Evolutionary conservation across 805 yeast species (phyloP).

Genomic region (Helenozyma baotianmanensis): DNA sequence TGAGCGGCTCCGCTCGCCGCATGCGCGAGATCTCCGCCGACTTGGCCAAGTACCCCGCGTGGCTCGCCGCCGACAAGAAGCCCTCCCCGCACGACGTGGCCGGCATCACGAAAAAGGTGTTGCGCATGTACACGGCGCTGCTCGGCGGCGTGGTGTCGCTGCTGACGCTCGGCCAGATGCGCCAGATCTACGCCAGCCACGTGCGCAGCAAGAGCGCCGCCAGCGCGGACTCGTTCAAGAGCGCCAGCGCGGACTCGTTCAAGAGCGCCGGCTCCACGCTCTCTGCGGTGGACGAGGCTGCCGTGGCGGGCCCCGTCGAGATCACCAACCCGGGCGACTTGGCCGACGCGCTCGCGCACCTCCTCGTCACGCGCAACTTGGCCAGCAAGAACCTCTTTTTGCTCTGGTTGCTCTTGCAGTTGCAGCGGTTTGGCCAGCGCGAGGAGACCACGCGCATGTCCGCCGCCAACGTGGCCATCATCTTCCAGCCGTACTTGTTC

Average conservation of each 20-base stretch:
- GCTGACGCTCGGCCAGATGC: conserved; percentile 5
- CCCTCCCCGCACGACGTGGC: conserved; percentile 25
- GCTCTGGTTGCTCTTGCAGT: conserved; percentile 15
- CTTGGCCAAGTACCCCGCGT: conserved; percentile 12
- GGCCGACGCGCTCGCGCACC: conserved; percentile 11
- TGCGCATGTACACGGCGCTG: conserved; percentile 14
- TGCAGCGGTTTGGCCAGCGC: conserved; percentile 14
- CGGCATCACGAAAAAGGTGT: conserved; percentile 22
- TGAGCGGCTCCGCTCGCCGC: conserved; percentile 27
- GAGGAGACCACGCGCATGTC: conserved; percentile 27
- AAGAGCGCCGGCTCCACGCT: background rate
- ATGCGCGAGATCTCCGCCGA: conserved; percentile 17
- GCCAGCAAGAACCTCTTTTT: conserved; percentile 15
- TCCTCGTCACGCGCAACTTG: conserved; percentile 12
- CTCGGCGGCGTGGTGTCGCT: conserved; percentile 11
- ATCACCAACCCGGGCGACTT: conserved; percentile 3
- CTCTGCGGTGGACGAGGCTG: conserved; percentile 4
- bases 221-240: conserved; percentile 8
- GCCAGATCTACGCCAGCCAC: conserved; percentile 3
- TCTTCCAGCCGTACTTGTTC: conserved; percentile 30
- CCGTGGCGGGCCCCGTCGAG: conserved; percentile 1
- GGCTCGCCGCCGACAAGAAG: conserved; percentile 15
- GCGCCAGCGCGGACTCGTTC: conserved; percentile 7
- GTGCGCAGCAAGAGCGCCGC: conserved; percentile 3
- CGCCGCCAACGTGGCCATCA: conserved; percentile 23